phyloP scores from a whole-genome alignment of 1,284 basidiomycete genomes.

The Peniophora sp. region DNA sequence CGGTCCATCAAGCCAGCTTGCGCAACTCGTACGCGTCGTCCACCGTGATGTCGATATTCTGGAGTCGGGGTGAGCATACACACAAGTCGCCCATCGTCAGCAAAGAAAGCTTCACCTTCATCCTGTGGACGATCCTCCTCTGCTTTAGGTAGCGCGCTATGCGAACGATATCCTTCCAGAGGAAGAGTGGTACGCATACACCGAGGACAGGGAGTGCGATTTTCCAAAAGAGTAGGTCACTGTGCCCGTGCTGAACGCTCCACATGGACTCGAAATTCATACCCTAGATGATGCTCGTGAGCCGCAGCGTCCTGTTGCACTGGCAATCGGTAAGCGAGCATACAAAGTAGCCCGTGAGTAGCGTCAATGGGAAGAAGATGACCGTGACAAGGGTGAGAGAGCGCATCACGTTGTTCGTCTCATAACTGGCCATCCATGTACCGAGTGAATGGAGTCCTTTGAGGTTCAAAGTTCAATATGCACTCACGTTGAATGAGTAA shows the following conservation, averaged over 20 bases:
- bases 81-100: too few species aligned
- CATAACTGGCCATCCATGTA: constrained; percentile 56
- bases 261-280: constrained; percentile 61
- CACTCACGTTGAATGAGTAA: constrained; percentile 54
- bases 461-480: background rate
- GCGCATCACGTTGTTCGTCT: constrained; percentile 63
- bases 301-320: too few species aligned
- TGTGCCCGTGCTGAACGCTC: constrained; percentile 33
- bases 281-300: constrained; percentile 42
- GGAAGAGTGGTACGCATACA: constrained; percentile 46
- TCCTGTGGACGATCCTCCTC: constrained; percentile 15
- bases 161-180: constrained; percentile 42
- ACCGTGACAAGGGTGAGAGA: constrained; percentile 58
- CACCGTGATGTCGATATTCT: too few species aligned
- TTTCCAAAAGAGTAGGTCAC: constrained; percentile 59
- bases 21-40: too few species aligned
- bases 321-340: too few species aligned
- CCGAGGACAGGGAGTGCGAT: constrained; percentile 56
- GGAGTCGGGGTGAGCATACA: too few species aligned
- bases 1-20: too few species aligned
- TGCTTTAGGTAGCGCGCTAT: constrained; percentile 40
- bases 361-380: constrained; percentile 61
- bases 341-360: constrained; percentile 68
- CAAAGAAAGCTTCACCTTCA: too few species aligned
- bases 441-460: too few species aligned